Evolutionary conservation across 2,329 filamentous ascomycete genomes (phyloP).

Genomic region (Talaromyces atroroseus): DNA sequence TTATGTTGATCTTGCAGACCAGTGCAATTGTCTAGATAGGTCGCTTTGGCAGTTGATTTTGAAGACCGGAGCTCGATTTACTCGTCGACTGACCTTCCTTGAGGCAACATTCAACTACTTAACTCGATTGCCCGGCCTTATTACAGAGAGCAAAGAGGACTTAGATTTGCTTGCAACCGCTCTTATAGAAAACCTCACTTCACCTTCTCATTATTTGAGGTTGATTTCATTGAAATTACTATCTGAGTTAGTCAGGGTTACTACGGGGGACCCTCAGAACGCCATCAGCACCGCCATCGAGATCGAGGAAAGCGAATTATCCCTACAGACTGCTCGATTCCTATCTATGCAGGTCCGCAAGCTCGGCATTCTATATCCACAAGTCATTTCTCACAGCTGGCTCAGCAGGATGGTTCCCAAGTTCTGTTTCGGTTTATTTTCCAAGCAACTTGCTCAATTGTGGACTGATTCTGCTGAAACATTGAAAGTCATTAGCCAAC

Average conservation of each 20-base stretch:
- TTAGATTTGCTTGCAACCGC: constrained; percentile 58
- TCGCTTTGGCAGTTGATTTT: constrained; percentile 62
- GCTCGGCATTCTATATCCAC: constrained; percentile 60
- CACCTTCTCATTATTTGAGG: constrained; percentile 68
- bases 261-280: constrained; percentile 43
- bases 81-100: constrained; percentile 60
- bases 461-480: constrained; percentile 80
- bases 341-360: constrained; percentile 83
- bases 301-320: constrained; percentile 73
- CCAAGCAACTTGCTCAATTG: constrained; percentile 74
- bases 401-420: constrained; percentile 67
- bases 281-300: constrained; percentile 60
- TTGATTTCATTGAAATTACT: constrained; percentile 68
- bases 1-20: constrained; percentile 61
- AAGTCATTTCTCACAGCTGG: constrained; percentile 56
- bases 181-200: constrained; percentile 67
- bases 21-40: constrained; percentile 53
- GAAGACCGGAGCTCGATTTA: constrained; percentile 61
- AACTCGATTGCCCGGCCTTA: constrained; percentile 21
- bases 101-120: constrained; percentile 54
- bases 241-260: constrained; percentile 51
- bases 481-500: constrained; percentile 67
- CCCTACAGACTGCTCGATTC: constrained; percentile 66
- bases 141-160: constrained; percentile 46
- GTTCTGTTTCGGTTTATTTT: constrained; percentile 85